A percentile compares a stretch with the other conserved stretches of the same genome.
Evolutionary conservation across 208 protist species (phyloP).

Genomic region (Trypanosoma avium): DNA sequence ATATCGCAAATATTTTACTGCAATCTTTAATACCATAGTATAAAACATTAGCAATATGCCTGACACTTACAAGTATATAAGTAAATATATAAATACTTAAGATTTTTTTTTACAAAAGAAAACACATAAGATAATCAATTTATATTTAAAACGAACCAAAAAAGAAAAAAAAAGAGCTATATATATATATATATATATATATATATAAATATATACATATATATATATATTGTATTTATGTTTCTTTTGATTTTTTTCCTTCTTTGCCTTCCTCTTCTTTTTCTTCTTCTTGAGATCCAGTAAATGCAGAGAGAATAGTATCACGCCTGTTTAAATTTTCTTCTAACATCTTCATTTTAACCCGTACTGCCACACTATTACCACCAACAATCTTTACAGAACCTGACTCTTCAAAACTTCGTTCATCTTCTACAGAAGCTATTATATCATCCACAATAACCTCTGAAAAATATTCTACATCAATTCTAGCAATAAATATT

Average conservation of each 20-base stretch:
- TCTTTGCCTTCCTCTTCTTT: conserved; percentile 1
- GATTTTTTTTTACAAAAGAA: too few species aligned
- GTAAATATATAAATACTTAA: too few species aligned
- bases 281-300: background rate
- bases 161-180: too few species aligned
- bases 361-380: conserved; percentile 37
- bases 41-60: too few species aligned
- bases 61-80: too few species aligned
- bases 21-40: too few species aligned
- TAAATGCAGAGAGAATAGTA: background rate
- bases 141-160: too few species aligned
- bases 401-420: conserved; percentile 16
- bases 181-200: too few species aligned
- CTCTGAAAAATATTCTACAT: conserved; percentile 43
- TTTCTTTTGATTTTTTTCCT: conserved; percentile 8
- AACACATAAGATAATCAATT: too few species aligned
- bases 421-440: conserved; percentile 23
- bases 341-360: conserved; percentile 44
- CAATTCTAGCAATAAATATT: conserved; percentile 28
- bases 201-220: too few species aligned
- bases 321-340: conserved; percentile 38
- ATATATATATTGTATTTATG: too few species aligned
- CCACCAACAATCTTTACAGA: conserved; percentile 44
- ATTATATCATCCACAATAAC: conserved; percentile 59
- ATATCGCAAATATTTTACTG: too few species aligned